phyloP scores from a whole-genome alignment of 176 grass and related monocot species.

The Puccinellia tenuiflora region DNA sequence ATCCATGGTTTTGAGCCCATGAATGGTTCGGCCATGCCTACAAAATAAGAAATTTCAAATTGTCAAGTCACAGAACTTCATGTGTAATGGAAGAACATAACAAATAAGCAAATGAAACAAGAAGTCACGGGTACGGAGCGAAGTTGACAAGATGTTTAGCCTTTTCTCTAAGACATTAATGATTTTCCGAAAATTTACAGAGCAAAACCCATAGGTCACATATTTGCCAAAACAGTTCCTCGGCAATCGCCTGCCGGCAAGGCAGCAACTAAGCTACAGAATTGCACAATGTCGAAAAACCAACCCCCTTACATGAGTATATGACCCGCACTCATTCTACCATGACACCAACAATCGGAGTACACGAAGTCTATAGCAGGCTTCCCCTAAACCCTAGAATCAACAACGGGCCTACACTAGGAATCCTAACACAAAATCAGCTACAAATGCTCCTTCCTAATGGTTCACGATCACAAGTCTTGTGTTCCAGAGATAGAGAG shows the following conservation, averaged over 20 bases:
- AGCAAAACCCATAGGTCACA: neutral
- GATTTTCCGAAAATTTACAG: neutral
- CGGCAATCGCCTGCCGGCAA: neutral
- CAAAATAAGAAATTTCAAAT: constrained; percentile 18
- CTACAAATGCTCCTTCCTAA: neutral
- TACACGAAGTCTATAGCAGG: neutral
- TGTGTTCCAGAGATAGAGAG: neutral
- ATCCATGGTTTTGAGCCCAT: constrained; percentile 60
- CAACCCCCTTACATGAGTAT: neutral
- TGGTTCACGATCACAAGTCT: neutral
- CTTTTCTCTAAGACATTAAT: neutral
- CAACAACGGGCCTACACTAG: neutral
- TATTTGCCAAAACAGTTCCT: neutral
- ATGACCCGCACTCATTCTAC: neutral
- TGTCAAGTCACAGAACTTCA: constrained; percentile 10
- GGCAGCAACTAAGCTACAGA: neutral
- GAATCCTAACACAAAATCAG: constrained; percentile 18
- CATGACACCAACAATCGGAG: neutral
- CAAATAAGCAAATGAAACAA: neutral
- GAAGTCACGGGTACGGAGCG: neutral
- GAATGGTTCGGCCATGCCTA: constrained; percentile 54
- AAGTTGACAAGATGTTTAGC: neutral
- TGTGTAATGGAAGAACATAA: neutral
- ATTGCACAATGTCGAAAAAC: neutral
- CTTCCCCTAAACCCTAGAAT: constrained; percentile 9